Percentiles rank a stretch among this genome's conserved stretches.
Evolutionary conservation across 495 filamentous ascomycete genomes (phyloP).

Genomic region (Daldinia vernicosa): DNA sequence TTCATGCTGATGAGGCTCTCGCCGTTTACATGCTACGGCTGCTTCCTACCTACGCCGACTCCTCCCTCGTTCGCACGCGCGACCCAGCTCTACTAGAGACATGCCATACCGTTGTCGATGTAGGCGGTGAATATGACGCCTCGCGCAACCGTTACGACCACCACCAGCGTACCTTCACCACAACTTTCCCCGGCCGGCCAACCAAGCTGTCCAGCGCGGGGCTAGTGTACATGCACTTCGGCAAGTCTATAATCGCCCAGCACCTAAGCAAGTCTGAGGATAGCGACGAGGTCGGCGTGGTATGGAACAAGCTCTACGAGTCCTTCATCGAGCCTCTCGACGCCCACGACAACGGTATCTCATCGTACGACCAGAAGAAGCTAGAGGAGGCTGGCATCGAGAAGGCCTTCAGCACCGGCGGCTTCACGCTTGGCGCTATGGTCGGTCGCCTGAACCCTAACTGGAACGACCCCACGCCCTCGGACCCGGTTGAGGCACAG

Average conservation of each 20-base stretch:
- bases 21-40: constrained; percentile 94
- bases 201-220: constrained; percentile 95
- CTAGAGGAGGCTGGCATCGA: constrained; percentile 71
- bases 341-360: constrained; percentile 96
- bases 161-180: constrained; percentile 90
- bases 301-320: constrained; percentile 90
- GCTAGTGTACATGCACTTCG: constrained; percentile 95
- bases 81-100: constrained; percentile 78
- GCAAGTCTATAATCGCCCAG: constrained; percentile 78
- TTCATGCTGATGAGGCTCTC: constrained; percentile 99
- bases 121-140: constrained; percentile 88
- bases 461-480: constrained; percentile 64
- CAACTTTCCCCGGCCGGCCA: constrained; percentile 74
- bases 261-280: constrained; percentile 63
- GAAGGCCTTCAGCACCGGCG: constrained; percentile 82
- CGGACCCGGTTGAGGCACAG: constrained; percentile 67
- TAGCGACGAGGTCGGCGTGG: constrained; percentile 70
- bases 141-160: constrained; percentile 85
- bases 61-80: constrained; percentile 84
- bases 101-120: constrained; percentile 96
- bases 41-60: constrained; percentile 79
- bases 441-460: constrained; percentile 83
- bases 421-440: constrained; percentile 82
- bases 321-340: constrained; percentile 96
- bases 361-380: constrained; percentile 73